Conservation (phyloP, 768 basidiomycete genomes). For the Phylloporus arenicola region DNA sequence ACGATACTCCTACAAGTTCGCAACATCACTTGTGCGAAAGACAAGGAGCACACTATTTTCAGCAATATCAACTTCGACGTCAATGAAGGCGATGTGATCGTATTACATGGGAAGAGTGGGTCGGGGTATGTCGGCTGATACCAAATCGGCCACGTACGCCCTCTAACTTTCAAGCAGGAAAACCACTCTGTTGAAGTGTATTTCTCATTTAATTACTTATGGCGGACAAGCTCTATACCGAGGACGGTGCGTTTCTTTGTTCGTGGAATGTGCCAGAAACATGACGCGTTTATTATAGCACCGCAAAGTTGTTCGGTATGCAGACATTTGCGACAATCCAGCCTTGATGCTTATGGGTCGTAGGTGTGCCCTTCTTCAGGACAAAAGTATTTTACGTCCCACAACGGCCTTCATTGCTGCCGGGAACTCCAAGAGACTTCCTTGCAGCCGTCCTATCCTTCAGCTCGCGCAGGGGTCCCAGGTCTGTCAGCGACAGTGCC, state of each 20-base stretch:
- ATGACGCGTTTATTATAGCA: conserved; percentile 29
- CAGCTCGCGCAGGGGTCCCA: conserved; percentile 33
- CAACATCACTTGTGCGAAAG: conserved; percentile 44
- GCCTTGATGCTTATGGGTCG: neutral
- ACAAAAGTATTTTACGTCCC: conserved; percentile 82
- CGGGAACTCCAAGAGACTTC: conserved; percentile 75
- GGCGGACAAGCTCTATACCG: conserved; percentile 57
- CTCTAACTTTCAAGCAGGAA: conserved; percentile 35
- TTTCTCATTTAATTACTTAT: conserved; percentile 74
- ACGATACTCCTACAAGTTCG: conserved; percentile 46
- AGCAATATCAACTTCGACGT: conserved; percentile 56
- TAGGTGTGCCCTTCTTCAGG: conserved; percentile 74
- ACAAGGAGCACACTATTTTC: conserved; percentile 49
- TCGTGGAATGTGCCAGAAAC: neutral
- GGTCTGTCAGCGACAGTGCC: conserved; percentile 20
- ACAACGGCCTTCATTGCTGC: conserved; percentile 81
- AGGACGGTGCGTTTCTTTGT: conserved; percentile 48
- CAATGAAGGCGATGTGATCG: conserved; percentile 67
- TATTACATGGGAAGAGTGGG: conserved; percentile 78
- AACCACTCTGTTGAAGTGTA: conserved; percentile 77
- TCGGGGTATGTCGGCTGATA: conserved; percentile 45
- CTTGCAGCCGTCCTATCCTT: conserved; percentile 53
- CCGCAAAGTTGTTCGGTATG: conserved; percentile 47
- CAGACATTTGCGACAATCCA: neutral
- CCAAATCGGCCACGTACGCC: neutral